Percentiles rank a stretch among this genome's conserved stretches.
Evolutionary conservation across 2,329 filamentous ascomycete genomes (phyloP).

Genomic region (Anisogramma anomala): DNA sequence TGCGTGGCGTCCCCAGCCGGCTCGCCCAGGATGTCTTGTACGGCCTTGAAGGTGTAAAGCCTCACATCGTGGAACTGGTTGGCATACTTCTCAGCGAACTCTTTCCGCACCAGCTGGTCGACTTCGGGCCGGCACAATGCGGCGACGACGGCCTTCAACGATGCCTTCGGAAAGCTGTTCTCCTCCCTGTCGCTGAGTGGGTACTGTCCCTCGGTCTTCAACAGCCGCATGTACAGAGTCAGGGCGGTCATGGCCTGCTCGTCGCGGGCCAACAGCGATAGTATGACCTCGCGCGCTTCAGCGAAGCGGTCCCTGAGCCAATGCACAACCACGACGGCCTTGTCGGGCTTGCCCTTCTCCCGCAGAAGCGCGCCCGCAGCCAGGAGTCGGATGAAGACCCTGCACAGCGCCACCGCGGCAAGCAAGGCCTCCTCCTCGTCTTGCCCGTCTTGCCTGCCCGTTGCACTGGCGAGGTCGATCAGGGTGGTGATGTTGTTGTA

Average conservation of each 20-base stretch:
- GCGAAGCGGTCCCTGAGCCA: slow-evolving; percentile 69
- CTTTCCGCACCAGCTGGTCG: slow-evolving; percentile 50
- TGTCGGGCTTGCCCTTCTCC: slow-evolving; percentile 54
- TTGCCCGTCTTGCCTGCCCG: slow-evolving; percentile 22
- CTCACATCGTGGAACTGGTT: slow-evolving; percentile 74
- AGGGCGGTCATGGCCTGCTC: slow-evolving; percentile 58
- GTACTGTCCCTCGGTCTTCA: slow-evolving; percentile 66
- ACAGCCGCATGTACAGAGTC: slow-evolving; percentile 68
- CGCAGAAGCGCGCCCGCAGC: slow-evolving; percentile 59
- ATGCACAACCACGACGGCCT: slow-evolving; percentile 59
- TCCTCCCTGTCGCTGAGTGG: slow-evolving; percentile 45
- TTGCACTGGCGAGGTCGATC: slow-evolving; percentile 45
- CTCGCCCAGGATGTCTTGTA: slow-evolving; percentile 28
- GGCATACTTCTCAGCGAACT: slow-evolving; percentile 69
- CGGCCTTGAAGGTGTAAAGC: slow-evolving; percentile 65
- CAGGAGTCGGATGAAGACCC: slow-evolving; percentile 73
- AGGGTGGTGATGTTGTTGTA: slow-evolving; percentile 82
- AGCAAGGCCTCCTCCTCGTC: slow-evolving; percentile 48
- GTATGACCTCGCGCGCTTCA: slow-evolving; percentile 56
- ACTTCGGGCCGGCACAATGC: slow-evolving; percentile 47
- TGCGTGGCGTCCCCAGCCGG: slow-evolving; percentile 18
- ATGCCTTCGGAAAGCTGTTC: slow-evolving; percentile 56
- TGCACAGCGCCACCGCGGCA: slow-evolving; percentile 70
- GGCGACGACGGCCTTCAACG: slow-evolving; percentile 54
- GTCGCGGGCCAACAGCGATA: slow-evolving; percentile 48